Base-by-base conservation (phyloP, 345 rosid species). In the Salix arbutifolia region DNA sequence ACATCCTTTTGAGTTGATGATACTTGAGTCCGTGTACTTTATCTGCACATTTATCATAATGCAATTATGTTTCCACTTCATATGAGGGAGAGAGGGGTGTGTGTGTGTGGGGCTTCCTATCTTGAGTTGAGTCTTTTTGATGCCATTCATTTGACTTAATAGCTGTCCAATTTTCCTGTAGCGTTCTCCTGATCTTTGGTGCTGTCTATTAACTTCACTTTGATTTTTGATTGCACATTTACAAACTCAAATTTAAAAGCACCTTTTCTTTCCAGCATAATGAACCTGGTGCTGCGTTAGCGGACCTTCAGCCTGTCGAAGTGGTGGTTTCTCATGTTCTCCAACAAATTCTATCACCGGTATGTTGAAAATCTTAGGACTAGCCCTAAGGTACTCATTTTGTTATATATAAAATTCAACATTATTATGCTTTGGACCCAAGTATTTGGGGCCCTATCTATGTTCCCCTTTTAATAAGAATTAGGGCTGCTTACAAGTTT, bases 201-300 rank as follows among this genome's bases (percentile, higher is more conserved):
- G 50, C 74, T 67, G 28, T 65, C 19, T 23, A 38, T 75, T 64
- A 44, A n/a, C 73, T 66, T 48, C 8, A 18, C 28, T 44, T 18
- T 18, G 42, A 40, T 56, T 64, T 68, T 42, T 48, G 21, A n/a
- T 30, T 62, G 52, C 42, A 25, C 44, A 5, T 56, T 76, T 73
- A 30, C 56, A 28, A 37, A 74, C 52, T 46, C n/a, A 65, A 70
- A 53, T 77, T 69, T 64, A 30, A 62, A 42, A 52, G 37, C 65
- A 11, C 37, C 30, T 23, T 73, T 67, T 79, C 61, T 78, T 81
- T 77, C 56, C 86, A 95, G 97, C 98, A 93, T 85, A 97, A 97
- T 78, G 98, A 95, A 82, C 86, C 97, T 78, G 99, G 97, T 78
- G 99, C 92, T 78, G 96, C 91, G 78, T 92, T 95, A 65, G 98